Conservation (phyloP, 2,329 filamentous ascomycete genomes). For the Xylariaceae sp. region DNA sequence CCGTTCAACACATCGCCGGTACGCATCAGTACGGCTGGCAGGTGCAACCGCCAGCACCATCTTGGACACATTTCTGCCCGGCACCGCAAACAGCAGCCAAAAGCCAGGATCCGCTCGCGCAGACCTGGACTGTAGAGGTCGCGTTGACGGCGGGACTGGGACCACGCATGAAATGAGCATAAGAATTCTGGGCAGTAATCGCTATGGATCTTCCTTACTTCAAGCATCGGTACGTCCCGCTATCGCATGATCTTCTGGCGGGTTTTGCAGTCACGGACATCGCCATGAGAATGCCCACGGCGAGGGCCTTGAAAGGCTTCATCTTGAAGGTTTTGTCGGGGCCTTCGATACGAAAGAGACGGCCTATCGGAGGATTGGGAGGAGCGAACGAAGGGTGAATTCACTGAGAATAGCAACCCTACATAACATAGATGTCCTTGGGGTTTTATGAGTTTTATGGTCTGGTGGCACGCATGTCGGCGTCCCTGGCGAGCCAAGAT, state of each 20-base stretch:
- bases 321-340: background rate
- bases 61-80: slow-evolving; percentile 13
- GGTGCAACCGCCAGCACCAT: slow-evolving; percentile 11
- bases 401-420: too few relatives aligned
- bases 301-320: background rate
- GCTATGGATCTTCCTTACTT: slow-evolving; percentile 4
- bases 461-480: too few relatives aligned
- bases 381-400: background rate
- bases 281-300: background rate
- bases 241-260: background rate
- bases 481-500: too few relatives aligned
- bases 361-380: background rate
- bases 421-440: too few relatives aligned
- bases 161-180: background rate
- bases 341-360: background rate
- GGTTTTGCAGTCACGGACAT: background rate
- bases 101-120: slow-evolving; percentile 16
- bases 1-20: background rate
- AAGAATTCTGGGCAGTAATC: background rate
- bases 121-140: slow-evolving; percentile 21
- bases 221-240: slow-evolving; percentile 12
- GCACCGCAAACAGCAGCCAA: slow-evolving; percentile 14
- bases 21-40: background rate
- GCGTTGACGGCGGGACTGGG: slow-evolving; percentile 5
- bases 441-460: too few relatives aligned